Base-by-base conservation (phyloP, 352 stramenopile genomes). In the Blastocystis hominis region DNA sequence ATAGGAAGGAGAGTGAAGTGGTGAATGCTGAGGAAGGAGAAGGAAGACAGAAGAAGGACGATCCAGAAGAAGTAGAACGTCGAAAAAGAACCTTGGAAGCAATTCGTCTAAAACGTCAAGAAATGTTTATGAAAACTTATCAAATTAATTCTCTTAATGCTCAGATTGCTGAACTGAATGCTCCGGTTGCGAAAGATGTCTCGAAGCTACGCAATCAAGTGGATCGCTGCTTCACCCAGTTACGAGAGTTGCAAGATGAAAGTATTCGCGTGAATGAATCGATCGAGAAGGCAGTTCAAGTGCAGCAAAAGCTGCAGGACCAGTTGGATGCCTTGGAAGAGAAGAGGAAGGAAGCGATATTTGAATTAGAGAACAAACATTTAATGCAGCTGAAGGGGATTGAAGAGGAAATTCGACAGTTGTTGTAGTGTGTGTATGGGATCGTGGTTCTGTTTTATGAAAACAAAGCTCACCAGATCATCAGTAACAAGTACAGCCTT, bases 361-460 rank as follows among this genome's bases (percentile, higher is more conserved):
- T 84, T 54, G 72, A 84, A 36, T 84, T 84, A 50, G 53, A 84
- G 34, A 84, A 66, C 36, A 63, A 64, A 24, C 72, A 84, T 1
- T 53, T 84, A n/a, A 50, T 66, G 30, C 24, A 64, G 13, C 72
- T 84, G 36, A 84, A 84, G 44, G 53, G 15, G 34, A 84, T 68
- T 46, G 72, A 84, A 66, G 72, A 84, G 10, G 72, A 66, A 50
- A 84, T 84, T 54, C 72, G 72, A 20, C 13, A 42, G 3, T 54
- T 84, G 72, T 36, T 72, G 6, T 68, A 61, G 46, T 30, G 53
- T 53, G 50, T 30, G 24, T 30, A 56, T 53, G 55, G 17, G 24
- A 44, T 46, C 17, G 24, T 70, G 61, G 10, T 38, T 24, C 1
- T 38, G 53, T 50, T 24, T 34, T 47, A 42, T 80, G 50, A 15